phyloP scores from a whole-genome alignment of 768 basidiomycete species.

The Calocera cornea region DNA sequence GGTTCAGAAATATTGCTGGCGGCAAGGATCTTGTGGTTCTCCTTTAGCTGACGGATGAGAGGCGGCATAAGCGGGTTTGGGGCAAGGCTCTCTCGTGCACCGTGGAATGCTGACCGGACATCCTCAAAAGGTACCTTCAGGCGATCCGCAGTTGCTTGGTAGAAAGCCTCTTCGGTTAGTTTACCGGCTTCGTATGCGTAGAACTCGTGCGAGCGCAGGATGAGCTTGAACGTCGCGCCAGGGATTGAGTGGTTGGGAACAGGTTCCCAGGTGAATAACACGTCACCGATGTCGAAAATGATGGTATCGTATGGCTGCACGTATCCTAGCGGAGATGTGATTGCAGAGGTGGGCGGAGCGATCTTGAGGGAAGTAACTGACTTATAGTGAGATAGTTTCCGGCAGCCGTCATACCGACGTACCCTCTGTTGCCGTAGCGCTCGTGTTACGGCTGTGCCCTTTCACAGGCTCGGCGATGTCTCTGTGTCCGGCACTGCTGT shows the following conservation, averaged over 20 bases:
- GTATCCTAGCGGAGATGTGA: background rate
- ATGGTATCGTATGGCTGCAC: conserved; percentile 18
- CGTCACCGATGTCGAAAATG: conserved; percentile 45
- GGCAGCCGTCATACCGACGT: background rate
- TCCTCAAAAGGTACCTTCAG: conserved; percentile 30
- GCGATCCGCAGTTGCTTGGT: conserved; percentile 29
- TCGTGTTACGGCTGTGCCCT: background rate
- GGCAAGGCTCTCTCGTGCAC: conserved; percentile 36
- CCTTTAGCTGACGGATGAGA: conserved; percentile 36
- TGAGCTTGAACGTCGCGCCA: conserved; percentile 29
- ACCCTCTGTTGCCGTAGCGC: background rate
- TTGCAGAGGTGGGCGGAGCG: background rate
- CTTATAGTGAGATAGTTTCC: background rate
- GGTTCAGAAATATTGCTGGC: conserved; percentile 48
- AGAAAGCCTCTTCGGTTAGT: conserved; percentile 34
- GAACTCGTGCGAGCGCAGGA: conserved; percentile 37
- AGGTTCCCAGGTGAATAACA: conserved; percentile 42
- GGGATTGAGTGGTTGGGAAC: conserved; percentile 31
- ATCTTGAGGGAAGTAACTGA: background rate
- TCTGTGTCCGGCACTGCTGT: background rate
- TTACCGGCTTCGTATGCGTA: conserved; percentile 41
- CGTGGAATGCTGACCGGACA: conserved; percentile 33
- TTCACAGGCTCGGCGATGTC: background rate
- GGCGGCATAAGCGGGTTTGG: conserved; percentile 23
- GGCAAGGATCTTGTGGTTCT: conserved; percentile 35